Evolutionary conservation across 2,329 filamentous ascomycete species (phyloP).

Genomic region (Diaporthe sp.): DNA sequence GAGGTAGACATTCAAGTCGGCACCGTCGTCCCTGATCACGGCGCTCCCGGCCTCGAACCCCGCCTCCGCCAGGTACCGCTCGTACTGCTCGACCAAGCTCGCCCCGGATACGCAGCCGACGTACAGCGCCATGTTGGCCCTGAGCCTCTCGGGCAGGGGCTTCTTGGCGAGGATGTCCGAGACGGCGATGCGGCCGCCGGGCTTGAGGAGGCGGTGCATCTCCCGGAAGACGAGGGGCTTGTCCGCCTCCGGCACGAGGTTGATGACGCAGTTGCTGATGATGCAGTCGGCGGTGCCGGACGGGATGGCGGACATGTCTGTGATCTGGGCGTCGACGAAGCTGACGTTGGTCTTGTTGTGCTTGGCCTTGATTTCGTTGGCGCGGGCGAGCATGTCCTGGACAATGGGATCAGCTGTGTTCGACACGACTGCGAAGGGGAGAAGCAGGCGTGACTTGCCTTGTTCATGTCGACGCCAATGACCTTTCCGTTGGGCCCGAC

Average conservation of each 20-base stretch:
- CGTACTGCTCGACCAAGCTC: constrained; percentile 65
- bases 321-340: constrained; percentile 67
- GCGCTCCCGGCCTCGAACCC: constrained; percentile 64
- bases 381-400: constrained; percentile 68
- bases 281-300: constrained; percentile 64
- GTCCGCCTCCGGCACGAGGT: constrained; percentile 66
- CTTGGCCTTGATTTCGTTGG: constrained; percentile 58
- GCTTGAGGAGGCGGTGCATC: constrained; percentile 69
- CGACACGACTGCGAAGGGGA: too few relatives aligned
- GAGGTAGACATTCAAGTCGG: constrained; percentile 63
- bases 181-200: constrained; percentile 69
- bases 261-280: constrained; percentile 75
- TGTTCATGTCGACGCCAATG: constrained; percentile 73
- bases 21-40: constrained; percentile 59
- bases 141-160: constrained; percentile 62
- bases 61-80: constrained; percentile 61
- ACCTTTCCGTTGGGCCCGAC: constrained; percentile 62
- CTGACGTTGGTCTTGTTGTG: constrained; percentile 57
- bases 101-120: constrained; percentile 73
- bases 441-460: constrained; percentile 51
- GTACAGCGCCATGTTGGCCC: constrained; percentile 64
- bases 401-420: background rate
- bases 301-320: constrained; percentile 60
- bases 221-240: constrained; percentile 69
- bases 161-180: constrained; percentile 70